Evolutionary conservation across 2,329 filamentous ascomycete species (phyloP).

Genomic region (Hortaea werneckii): DNA sequence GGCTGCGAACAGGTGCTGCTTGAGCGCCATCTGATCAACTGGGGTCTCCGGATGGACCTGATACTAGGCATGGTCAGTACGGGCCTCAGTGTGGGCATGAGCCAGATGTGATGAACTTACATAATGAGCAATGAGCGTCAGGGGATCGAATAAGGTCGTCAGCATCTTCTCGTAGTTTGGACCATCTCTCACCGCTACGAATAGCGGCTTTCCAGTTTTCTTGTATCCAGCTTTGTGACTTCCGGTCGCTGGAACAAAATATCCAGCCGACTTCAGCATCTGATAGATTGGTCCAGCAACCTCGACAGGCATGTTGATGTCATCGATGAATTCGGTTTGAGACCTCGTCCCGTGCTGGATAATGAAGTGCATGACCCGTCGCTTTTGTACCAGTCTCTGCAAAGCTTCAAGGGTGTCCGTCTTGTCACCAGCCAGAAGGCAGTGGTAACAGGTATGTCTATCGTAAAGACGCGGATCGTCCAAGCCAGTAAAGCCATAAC

Average conservation of each 20-base stretch:
- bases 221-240: conserved; percentile 11
- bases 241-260: conserved; percentile 10
- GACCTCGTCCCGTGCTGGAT: conserved; percentile 12
- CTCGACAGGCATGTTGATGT: not conserved
- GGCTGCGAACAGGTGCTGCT: conserved; percentile 7
- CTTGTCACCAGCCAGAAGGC: conserved; percentile 23
- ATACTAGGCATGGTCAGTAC: not conserved
- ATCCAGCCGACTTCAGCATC: conserved; percentile 12
- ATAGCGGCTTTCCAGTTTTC: conserved; percentile 10
- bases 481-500: conserved; percentile 33
- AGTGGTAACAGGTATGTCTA: conserved; percentile 38
- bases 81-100: too few species aligned
- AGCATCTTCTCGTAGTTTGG: conserved; percentile 15
- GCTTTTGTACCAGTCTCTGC: conserved; percentile 13
- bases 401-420: conserved; percentile 9
- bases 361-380: conserved; percentile 17
- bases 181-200: conserved; percentile 12
- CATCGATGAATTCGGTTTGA: conserved; percentile 8
- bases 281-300: conserved; percentile 4
- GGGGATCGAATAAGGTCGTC: conserved; percentile 18
- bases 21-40: not conserved
- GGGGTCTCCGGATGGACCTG: not conserved
- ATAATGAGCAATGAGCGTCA: conserved; percentile 12
- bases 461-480: conserved; percentile 31
- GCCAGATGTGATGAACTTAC: conserved; percentile 6